Evolutionary conservation across 139 green algal genomes (phyloP), one percentile per base, ranked within the genome.

Genomic region (Trebouxia sp.): DNA sequence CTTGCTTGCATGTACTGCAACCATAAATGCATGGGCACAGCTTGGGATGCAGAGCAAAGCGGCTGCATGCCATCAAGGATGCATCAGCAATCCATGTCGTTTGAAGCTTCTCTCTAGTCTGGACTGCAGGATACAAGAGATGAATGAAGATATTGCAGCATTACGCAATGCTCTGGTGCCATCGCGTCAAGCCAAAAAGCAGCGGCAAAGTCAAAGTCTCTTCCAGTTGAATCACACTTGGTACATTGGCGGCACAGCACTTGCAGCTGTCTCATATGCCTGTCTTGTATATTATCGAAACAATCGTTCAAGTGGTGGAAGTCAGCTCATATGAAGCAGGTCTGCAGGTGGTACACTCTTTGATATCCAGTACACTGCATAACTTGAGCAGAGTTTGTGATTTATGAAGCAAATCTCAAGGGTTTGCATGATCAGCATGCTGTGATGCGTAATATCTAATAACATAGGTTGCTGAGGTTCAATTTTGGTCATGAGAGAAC

Each of bases 51-150:
- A n/a, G n/a, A n/a, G n/a, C n/a, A n/a, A n/a, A n/a, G n/a, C n/a
- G n/a, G n/a, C n/a, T n/a, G n/a, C n/a, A n/a, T n/a, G n/a, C n/a
- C n/a, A n/a, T n/a, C n/a, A n/a, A n/a, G n/a, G n/a, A n/a, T n/a
- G n/a, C n/a, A n/a, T n/a, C n/a, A n/a, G n/a, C n/a, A n/a, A n/a
- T n/a, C n/a, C n/a, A n/a, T n/a, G n/a, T n/a, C n/a, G n/a, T n/a
- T n/a, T n/a, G n/a, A n/a, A n/a, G n/a, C n/a, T n/a, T n/a, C n/a
- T n/a, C n/a, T n/a, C n/a, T n/a, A n/a, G n/a, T n/a, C n/a, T n/a
- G n/a, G n/a, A n/a, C n/a, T 45, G 32, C 62, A 72, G 62, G 35
- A 35, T 72, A 35, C 62, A 72, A 45, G 62, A 72, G 28, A 72
- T 72, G 32, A 35, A 32, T 45, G 62, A 72, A 45, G 62, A 72